Evolutionary conservation across 495 filamentous ascomycete species (phyloP).

Genomic region (Durotheca rogersii): DNA sequence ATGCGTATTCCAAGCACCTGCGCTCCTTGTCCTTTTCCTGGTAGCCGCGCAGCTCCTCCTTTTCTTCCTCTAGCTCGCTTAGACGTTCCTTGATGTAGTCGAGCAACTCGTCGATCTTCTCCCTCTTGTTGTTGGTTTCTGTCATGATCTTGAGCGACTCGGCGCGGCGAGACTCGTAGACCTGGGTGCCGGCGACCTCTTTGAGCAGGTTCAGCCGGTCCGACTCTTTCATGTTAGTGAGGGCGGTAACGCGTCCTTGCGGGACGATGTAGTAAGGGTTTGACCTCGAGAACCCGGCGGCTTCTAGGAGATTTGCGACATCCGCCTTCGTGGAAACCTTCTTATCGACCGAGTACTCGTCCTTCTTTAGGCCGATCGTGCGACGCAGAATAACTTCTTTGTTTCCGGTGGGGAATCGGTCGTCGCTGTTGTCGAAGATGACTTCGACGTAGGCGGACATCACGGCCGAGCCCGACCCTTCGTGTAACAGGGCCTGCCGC

Average conservation of each 20-base stretch:
- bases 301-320: conserved; percentile 93
- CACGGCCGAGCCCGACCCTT: conserved; percentile 94
- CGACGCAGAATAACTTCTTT: conserved; percentile 86
- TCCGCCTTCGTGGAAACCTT: conserved; percentile 95
- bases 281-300: conserved; percentile 92
- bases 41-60: conserved; percentile 87
- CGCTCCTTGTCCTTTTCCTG: conserved; percentile 95
- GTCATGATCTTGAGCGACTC: conserved; percentile 96
- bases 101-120: conserved; percentile 90
- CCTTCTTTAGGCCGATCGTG: conserved; percentile 96
- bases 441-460: conserved; percentile 99
- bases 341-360: conserved; percentile 94
- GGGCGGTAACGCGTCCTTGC: conserved; percentile 89
- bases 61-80: conserved; percentile 90
- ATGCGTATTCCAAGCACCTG: conserved; percentile 89
- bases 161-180: conserved; percentile 86
- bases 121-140: conserved; percentile 90
- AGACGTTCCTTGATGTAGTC: conserved; percentile 89
- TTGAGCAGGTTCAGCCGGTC: conserved; percentile 88
- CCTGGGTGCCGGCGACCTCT: conserved; percentile 94
- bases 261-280: conserved; percentile 99
- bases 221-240: conserved; percentile 98
- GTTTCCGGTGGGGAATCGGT: conserved; percentile 92
- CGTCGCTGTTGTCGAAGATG: conserved; percentile 96
- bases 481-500: conserved; percentile 90